phyloP scores from a whole-genome alignment of 2,329 filamentous ascomycete species.

The Nigrospora oryzae region DNA sequence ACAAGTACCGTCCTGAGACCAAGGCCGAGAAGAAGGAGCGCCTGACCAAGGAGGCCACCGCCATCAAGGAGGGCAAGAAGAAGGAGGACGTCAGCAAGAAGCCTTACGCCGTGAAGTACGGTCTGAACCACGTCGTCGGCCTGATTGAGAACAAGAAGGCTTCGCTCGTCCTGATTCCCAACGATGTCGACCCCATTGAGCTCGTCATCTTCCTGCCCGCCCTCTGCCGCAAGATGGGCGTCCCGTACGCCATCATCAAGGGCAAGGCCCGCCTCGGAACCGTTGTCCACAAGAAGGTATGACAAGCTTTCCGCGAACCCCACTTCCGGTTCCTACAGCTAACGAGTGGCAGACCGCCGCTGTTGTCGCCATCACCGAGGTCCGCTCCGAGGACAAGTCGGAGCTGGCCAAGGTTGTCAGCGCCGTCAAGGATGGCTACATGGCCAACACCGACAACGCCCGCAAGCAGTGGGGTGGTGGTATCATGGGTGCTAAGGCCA shows the following conservation, averaged over 20 bases:
- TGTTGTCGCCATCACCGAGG: slow-evolving; percentile 91
- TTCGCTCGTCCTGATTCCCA: slow-evolving; percentile 92
- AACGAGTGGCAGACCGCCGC: slow-evolving; percentile 76
- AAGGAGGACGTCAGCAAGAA: slow-evolving; percentile 99
- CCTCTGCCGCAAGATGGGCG: slow-evolving; percentile 99
- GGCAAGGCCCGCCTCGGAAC: slow-evolving; percentile 99
- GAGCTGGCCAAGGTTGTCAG: slow-evolving; percentile 96
- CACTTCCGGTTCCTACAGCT: slow-evolving; percentile 14
- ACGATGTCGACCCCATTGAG: slow-evolving; percentile 99
- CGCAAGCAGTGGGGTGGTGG: slow-evolving; percentile 98
- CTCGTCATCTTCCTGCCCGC: slow-evolving; percentile 98
- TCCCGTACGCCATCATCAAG: slow-evolving; percentile 98
- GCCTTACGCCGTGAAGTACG: slow-evolving; percentile 99
- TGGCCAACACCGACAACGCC: slow-evolving; percentile 87
- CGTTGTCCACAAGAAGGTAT: slow-evolving; percentile 98
- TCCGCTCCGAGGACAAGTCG: slow-evolving; percentile 95
- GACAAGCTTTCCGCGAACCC: slow-evolving; percentile 9
- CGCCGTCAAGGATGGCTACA: slow-evolving; percentile 95
- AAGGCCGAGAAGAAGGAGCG: slow-evolving; percentile 99
- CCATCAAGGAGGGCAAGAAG: slow-evolving; percentile 98
- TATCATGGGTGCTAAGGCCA: slow-evolving; percentile 97
- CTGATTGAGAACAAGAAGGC: slow-evolving; percentile 99
- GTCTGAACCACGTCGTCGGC: slow-evolving; percentile 98
- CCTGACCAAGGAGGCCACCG: slow-evolving; percentile 94
- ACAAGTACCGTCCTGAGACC: slow-evolving; percentile 99